Base-by-base conservation (phyloP, 306 rosid genomes). In the Cicer bijugum region DNA sequence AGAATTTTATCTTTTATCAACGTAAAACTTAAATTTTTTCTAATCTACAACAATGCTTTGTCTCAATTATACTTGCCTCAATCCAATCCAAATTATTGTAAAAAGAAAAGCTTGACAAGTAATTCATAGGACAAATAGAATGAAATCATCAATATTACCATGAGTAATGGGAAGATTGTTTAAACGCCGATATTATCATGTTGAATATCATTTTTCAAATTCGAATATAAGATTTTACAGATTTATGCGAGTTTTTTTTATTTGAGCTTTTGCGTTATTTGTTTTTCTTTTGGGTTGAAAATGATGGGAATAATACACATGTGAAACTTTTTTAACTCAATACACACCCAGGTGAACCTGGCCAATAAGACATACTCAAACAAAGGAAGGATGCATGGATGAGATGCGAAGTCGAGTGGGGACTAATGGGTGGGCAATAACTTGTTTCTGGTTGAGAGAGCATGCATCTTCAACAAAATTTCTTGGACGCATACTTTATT, bases 361-460 rank as follows among this genome's bases (percentile, higher is more conserved):
- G 89, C 78, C 72, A 86, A 88, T 82, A 86, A 82, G 88, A 86
- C 95, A 90, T 82, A 79, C 12, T 12, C 8, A 74, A 66, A 80
- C 78, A 67, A 35, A 67, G 35, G 37, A 50, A 58, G 77, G 78
- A 64, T 77, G 69, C n/a, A n/a, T n/a, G n/a, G 83, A 85, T 78
- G 40, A 78, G 59, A 74, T 28, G 51, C 28, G 67, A 78, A 47
- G 81, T 82, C 75, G 75, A 75, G 82, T 73, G 75, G 83, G 83
- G 73, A 78, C 76, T 39, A 46, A n/a, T 12, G 59, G 78, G 28
- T 65, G 81, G 60, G 48, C 37, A 71, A 75, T 75, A 82, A 81
- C 75, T 82, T 84, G 72, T 83, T 80, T 86, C 73, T 76, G 85
- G 85, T 77, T 78, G 85, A 84, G 87, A 83, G 87, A 83, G 84